Percentiles rank a stretch among this genome's conserved stretches.
Evolutionary conservation across 805 yeast genomes (phyloP).

Genomic region (Cyberlindnera xylosilytica): DNA sequence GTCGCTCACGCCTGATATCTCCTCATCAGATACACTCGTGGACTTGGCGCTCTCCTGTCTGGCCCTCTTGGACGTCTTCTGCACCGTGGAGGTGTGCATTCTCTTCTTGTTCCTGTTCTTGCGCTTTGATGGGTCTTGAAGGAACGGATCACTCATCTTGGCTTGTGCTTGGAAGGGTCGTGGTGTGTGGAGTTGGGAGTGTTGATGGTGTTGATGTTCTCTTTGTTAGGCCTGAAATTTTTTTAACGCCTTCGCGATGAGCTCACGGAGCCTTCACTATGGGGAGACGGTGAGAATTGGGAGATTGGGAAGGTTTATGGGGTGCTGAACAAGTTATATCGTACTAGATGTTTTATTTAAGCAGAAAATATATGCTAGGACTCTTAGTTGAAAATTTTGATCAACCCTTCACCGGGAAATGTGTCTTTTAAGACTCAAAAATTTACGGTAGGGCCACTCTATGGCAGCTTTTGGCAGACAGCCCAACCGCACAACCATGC

Average conservation of each 20-base stretch:
- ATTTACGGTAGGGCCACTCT: too few species aligned
- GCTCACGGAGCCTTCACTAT: neutral
- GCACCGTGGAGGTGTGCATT: constrained; percentile 3
- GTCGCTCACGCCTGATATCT: constrained; percentile 48
- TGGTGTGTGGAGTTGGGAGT: neutral
- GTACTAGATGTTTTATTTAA: too few species aligned
- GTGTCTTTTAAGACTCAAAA: too few species aligned
- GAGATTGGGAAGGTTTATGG: too few species aligned
- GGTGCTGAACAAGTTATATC: too few species aligned
- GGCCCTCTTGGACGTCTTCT: constrained; percentile 1
- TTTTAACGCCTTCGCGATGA: constrained; percentile 2
- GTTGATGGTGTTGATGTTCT: neutral
- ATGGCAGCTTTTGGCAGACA: too few species aligned
- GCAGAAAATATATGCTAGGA: too few species aligned
- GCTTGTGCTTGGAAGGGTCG: neutral
- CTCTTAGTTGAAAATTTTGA: too few species aligned
- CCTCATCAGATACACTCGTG: constrained; percentile 41
- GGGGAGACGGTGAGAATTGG: neutral
- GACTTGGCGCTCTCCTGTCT: neutral
- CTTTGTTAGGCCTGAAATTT: constrained; percentile 1
- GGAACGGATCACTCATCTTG: constrained; percentile 61
- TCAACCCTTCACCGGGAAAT: too few species aligned
- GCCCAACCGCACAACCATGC: too few species aligned
- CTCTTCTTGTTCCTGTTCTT: constrained; percentile 22
- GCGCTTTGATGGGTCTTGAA: constrained; percentile 56